A percentile compares a stretch with the other conserved stretches of the same genome.
phyloP scores from a whole-genome alignment of 495 filamentous ascomycete genomes.

The Melanomma pulvis-pyrius region DNA sequence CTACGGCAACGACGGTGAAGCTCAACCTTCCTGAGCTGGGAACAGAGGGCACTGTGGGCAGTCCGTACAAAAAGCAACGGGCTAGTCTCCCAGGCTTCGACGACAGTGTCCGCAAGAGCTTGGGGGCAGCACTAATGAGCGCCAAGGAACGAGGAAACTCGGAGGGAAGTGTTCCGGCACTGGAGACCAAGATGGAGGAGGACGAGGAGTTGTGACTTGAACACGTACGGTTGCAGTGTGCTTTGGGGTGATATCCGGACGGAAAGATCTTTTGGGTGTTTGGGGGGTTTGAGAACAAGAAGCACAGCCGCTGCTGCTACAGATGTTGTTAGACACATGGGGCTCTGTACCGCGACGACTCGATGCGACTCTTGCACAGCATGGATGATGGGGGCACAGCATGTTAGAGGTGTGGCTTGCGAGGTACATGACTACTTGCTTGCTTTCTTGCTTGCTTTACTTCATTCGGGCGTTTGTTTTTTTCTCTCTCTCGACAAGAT shows the following conservation, averaged over 20 bases:
- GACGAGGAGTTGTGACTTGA: constrained; percentile 43
- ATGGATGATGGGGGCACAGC: too few species aligned
- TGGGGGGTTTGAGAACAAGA: background rate
- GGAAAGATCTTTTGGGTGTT: background rate
- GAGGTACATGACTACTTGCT: background rate
- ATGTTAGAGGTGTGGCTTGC: too few species aligned
- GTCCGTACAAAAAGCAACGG: constrained; percentile 82
- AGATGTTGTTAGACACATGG: background rate
- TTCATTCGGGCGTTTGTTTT: constrained; percentile 1
- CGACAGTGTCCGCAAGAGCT: constrained; percentile 43
- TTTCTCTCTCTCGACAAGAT: background rate
- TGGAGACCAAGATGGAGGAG: constrained; percentile 34
- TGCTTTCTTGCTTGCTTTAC: background rate
- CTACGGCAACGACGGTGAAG: background rate
- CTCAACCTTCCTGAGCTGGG: constrained; percentile 42
- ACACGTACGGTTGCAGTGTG: constrained; percentile 27
- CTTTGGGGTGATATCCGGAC: constrained; percentile 29
- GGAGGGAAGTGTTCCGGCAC: constrained; percentile 6
- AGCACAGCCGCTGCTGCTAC: too few species aligned
- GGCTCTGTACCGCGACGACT: background rate
- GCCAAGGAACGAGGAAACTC: constrained; percentile 23
- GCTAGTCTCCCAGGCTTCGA: constrained; percentile 68
- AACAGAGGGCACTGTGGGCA: constrained; percentile 64
- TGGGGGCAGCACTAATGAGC: constrained; percentile 17
- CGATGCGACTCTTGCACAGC: too few species aligned